Evolutionary conservation across 108 stramenopile genomes (phyloP).

Genomic region (Thalassiosira profunda): DNA sequence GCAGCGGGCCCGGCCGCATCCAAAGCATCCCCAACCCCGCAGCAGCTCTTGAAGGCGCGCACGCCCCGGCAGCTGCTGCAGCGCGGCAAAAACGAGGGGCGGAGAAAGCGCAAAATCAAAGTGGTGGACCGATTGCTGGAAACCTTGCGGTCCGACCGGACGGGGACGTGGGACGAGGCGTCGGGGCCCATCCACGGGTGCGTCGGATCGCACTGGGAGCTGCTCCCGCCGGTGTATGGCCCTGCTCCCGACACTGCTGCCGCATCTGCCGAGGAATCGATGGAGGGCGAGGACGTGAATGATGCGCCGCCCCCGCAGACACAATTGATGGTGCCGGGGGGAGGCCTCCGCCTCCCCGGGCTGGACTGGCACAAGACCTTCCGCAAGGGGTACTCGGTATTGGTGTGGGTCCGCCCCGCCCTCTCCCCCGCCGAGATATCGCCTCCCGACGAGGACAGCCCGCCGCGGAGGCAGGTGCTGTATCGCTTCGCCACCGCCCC

Average conservation of each 20-base stretch:
- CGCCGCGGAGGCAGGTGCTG: conserved; percentile 40
- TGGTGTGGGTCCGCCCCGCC: conserved; percentile 84
- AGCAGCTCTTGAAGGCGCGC: neutral
- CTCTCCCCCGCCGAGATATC: conserved; percentile 2
- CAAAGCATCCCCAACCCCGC: neutral
- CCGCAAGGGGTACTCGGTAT: conserved; percentile 82
- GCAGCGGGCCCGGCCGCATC: neutral
- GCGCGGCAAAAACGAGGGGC: conserved; percentile 22
- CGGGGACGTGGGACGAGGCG: neutral
- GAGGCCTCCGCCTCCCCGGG: conserved; percentile 58
- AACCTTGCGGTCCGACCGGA: conserved; percentile 28
- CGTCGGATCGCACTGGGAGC: conserved; percentile 52
- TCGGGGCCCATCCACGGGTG: conserved; percentile 37
- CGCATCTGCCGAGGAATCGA: neutral
- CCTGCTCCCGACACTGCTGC: neutral
- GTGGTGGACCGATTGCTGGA: conserved; percentile 20
- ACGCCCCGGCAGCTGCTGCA: conserved; percentile 11
- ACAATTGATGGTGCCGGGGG: conserved; percentile 21
- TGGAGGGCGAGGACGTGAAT: neutral
- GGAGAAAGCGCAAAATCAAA: conserved; percentile 22
- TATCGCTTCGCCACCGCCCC: conserved; percentile 71
- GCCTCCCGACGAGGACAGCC: neutral
- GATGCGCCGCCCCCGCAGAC: neutral
- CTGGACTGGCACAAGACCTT: conserved; percentile 81
- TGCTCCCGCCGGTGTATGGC: conserved; percentile 26